A percentile compares a stretch with the other conserved stretches of the same genome.
Conservation (phyloP, 371 early-diverging fungal species). For the Mucor racemosus region DNA sequence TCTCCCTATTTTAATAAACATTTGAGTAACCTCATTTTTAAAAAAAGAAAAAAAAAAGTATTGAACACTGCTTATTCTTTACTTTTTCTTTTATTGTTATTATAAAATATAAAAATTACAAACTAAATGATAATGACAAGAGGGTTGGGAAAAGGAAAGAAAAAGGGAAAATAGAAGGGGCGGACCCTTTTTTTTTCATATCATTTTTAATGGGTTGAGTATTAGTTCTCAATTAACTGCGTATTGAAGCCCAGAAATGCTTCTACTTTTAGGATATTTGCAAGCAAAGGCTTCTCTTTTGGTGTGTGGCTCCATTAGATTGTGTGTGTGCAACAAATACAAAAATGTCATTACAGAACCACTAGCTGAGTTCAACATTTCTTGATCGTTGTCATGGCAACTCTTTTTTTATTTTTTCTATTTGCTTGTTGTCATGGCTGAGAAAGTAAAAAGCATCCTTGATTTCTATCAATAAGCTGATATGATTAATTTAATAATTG, state of each 20-base stretch:
- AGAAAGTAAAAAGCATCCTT: not conserved
- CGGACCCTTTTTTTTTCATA: slow-evolving; percentile 6
- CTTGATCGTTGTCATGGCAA: not conserved
- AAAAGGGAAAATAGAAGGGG: not conserved
- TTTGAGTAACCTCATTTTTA: slow-evolving; percentile 2
- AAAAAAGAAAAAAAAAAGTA: not conserved
- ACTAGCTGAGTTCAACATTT: not conserved
- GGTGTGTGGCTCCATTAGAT: too few relatives aligned
- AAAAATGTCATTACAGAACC: not conserved
- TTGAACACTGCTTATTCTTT: not conserved
- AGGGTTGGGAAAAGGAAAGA: not conserved
- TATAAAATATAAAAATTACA: too few relatives aligned
- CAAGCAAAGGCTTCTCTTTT: too few relatives aligned
- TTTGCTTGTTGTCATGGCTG: not conserved
- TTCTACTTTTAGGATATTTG: too few relatives aligned
- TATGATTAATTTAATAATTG: too few relatives aligned
- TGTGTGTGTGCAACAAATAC: not conserved
- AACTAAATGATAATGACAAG: too few relatives aligned
- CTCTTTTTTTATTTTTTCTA: not conserved
- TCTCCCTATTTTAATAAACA: slow-evolving; percentile 11
- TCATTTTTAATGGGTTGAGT: not conserved
- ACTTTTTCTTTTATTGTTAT: too few relatives aligned
- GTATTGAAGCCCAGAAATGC: too few relatives aligned
- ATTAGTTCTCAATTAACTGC: too few relatives aligned
- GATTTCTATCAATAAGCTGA: too few relatives aligned